Conservation (phyloP, 192 early-diverging fungal genomes). For the Rhizophlyctis rosea region DNA sequence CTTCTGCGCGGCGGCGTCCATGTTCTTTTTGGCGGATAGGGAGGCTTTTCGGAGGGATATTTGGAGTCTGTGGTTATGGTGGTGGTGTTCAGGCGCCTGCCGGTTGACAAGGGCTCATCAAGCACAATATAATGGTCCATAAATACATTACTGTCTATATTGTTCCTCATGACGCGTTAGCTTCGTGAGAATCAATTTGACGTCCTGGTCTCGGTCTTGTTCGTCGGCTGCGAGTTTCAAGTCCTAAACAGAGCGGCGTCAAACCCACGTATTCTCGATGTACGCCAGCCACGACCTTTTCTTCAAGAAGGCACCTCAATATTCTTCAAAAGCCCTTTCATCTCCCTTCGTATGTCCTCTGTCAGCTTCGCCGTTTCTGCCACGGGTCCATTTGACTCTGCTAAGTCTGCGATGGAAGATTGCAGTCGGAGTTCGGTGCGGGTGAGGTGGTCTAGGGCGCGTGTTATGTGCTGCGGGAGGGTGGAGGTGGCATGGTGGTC, state of each 20-base stretch:
- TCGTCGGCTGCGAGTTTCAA: slow-evolving; percentile 49
- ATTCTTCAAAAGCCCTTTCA: slow-evolving; percentile 6
- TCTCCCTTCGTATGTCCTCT: slow-evolving; percentile 10
- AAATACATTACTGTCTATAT: slow-evolving; percentile 45
- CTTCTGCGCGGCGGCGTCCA: slow-evolving; percentile 42
- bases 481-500: no score
- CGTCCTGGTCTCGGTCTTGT: slow-evolving; percentile 46
- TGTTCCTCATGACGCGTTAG: slow-evolving; percentile 50
- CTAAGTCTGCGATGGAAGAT: slow-evolving; percentile 7
- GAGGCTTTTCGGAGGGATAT: slow-evolving; percentile 44
- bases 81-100: background rate
- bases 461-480: slow-evolving; percentile 8
- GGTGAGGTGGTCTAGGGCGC: slow-evolving; percentile 19
- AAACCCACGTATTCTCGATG: no score
- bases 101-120: background rate
- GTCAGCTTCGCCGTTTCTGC: background rate
- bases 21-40: slow-evolving; percentile 48
- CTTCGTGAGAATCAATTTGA: slow-evolving; percentile 33
- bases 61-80: slow-evolving; percentile 41
- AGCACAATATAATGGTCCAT: background rate
- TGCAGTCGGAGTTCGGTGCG: slow-evolving; percentile 20
- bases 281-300: background rate
- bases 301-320: slow-evolving; percentile 13
- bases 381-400: slow-evolving; percentile 14
- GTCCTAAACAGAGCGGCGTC: slow-evolving; percentile 18